A percentile compares a stretch with the other conserved stretches of the same genome.
These are phyloP conservation scores for Gnaphalium uliginosum DNA, from an alignment of 129 eudicot genomes.

Conservation along the genomic window DNA sequence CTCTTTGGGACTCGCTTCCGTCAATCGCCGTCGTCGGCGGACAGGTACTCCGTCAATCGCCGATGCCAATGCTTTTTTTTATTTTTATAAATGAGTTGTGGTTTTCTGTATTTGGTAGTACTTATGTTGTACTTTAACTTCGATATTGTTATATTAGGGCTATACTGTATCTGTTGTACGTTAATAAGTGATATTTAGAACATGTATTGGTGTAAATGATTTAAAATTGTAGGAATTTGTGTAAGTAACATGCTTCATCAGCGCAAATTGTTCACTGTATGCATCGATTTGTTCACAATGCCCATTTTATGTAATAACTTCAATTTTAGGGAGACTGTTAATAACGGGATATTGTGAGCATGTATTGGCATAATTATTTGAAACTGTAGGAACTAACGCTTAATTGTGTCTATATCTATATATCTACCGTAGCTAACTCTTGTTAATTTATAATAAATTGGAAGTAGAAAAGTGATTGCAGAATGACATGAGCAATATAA, in stretches of 20 bases:
- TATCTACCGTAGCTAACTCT: not conserved
- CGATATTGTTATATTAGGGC: not conserved
- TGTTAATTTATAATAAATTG: too few relatives aligned
- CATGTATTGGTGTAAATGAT: not conserved
- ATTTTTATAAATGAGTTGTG: too few relatives aligned
- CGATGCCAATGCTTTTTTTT: not conserved
- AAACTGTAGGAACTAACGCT: not conserved
- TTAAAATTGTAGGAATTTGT: too few relatives aligned
- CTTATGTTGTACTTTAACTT: not conserved
- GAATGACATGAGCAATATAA: not conserved
- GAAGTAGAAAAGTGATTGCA: not conserved
- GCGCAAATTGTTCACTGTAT: not conserved
- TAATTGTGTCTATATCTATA: not conserved
- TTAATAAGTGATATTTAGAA: not conserved
- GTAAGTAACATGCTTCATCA: too few relatives aligned
- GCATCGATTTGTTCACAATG: not conserved
- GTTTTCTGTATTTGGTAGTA: not conserved
- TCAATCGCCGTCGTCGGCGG: constrained; percentile 66
- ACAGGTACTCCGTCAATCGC: constrained; percentile 37
- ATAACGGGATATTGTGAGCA: not conserved
- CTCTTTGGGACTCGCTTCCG: constrained; percentile 64
- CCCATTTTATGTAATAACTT: not conserved
- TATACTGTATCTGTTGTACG: not conserved
- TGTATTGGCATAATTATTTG: not conserved
- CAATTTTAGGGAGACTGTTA: not conserved